Evolutionary conservation across 2,329 filamentous ascomycete genomes (phyloP).

Genomic region (Penicillium palitans): DNA sequence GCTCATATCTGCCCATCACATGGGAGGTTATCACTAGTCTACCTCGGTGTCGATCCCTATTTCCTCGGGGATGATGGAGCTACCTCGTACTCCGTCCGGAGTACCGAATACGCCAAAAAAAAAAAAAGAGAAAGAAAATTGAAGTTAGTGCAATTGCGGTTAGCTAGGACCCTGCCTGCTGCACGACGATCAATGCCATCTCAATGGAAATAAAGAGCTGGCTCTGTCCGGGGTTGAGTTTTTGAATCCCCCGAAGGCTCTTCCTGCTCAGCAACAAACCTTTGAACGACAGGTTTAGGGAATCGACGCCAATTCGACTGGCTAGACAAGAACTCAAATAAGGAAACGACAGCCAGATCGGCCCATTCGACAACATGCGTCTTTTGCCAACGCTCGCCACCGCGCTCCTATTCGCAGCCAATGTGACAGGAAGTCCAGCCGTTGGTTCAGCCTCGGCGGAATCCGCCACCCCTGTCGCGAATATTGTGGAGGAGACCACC

Average conservation of each 20-base stretch:
- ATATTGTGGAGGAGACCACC: slow-evolving; percentile 1
- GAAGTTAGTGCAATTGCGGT: slow-evolving; percentile 1
- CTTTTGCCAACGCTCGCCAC: slow-evolving; percentile 26
- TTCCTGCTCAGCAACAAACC: slow-evolving; percentile 10
- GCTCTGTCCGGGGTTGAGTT: not conserved
- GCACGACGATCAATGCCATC: not conserved
- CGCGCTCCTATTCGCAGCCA: slow-evolving; percentile 21
- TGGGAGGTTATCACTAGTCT: slow-evolving; percentile 1
- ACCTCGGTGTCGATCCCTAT: slow-evolving; percentile 14
- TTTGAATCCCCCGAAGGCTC: slow-evolving; percentile 8
- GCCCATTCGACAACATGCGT: slow-evolving; percentile 21
- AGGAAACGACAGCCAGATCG: not conserved
- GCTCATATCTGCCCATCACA: slow-evolving; percentile 7
- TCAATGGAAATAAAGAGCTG: slow-evolving; percentile 3
- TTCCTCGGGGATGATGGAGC: slow-evolving; percentile 5
- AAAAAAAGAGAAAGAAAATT: not conserved
- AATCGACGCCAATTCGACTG: slow-evolving; percentile 8
- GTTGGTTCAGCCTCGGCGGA: slow-evolving; percentile 11
- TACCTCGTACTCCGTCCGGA: not conserved
- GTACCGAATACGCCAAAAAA: not conserved
- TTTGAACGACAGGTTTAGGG: slow-evolving; percentile 12
- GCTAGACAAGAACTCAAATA: not conserved
- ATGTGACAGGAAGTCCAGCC: slow-evolving; percentile 23
- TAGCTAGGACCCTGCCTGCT: slow-evolving; percentile 1
- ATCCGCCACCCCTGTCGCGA: slow-evolving; percentile 5